A percentile compares a stretch with the other conserved stretches of the same genome.
phyloP scores from a whole-genome alignment of 148 eudicot species.

The Rhododendron henanense region DNA sequence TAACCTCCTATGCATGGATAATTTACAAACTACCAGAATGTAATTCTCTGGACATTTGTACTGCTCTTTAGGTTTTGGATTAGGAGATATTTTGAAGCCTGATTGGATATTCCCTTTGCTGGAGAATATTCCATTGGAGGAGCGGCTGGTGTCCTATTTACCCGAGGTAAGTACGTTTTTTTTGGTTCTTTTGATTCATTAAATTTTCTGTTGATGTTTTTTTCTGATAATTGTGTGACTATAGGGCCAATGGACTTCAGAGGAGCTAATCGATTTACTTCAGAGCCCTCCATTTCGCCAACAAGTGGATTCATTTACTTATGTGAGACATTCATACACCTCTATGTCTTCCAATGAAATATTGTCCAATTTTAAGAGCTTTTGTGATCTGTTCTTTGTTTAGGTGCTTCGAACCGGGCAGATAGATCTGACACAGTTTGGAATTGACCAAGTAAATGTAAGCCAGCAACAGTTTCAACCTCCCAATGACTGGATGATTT shows the following conservation, averaged over 20 bases:
- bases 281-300: conserved; percentile 99
- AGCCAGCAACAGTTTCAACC: conserved; percentile 17
- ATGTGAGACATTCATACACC: conserved; percentile 45
- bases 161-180: conserved; percentile 64
- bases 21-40: background rate
- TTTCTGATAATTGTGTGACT: conserved; percentile 12
- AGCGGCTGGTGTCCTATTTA: conserved; percentile 65
- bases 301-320: conserved; percentile 95
- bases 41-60: background rate
- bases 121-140: conserved; percentile 57
- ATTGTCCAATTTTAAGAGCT: background rate
- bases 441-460: conserved; percentile 91
- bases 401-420: conserved; percentile 96
- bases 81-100: conserved; percentile 92
- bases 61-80: conserved; percentile 64
- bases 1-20: background rate
- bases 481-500: background rate
- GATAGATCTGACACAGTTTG: conserved; percentile 91
- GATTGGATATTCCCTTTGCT: conserved; percentile 72
- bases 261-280: conserved; percentile 71
- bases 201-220: background rate
- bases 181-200: background rate
- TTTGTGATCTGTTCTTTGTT: conserved; percentile 11
- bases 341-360: background rate
- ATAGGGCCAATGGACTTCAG: conserved; percentile 73